A percentile compares a stretch with the other conserved stretches of the same genome.
Conservation (phyloP, 1,284 basidiomycete species). For the Ceratobasidium sp. region DNA sequence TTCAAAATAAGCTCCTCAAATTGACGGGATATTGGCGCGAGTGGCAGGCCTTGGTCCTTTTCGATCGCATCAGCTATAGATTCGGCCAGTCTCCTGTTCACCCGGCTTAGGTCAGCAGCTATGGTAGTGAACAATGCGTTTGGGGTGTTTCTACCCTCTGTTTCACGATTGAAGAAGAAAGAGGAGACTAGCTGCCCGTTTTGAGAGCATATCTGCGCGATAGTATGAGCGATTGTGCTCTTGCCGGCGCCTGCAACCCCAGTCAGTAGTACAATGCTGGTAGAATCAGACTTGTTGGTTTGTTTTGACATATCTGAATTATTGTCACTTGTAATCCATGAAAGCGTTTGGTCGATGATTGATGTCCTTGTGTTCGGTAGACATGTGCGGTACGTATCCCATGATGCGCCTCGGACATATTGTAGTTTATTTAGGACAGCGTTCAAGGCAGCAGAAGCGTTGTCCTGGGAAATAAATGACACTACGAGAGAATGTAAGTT, state of each 20-base stretch:
- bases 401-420: conserved; percentile 11
- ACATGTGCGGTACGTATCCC: conserved; percentile 10
- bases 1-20: conserved; percentile 3
- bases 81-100: background rate
- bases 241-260: conserved; percentile 52
- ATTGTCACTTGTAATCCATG: background rate
- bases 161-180: conserved; percentile 24
- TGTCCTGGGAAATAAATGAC: background rate
- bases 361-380: background rate
- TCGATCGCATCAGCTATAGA: background rate
- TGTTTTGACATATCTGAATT: background rate
- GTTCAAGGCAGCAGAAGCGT: background rate
- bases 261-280: conserved; percentile 45
- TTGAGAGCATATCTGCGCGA: conserved; percentile 49
- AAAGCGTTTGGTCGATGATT: background rate
- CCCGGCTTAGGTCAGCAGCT: background rate
- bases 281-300: background rate
- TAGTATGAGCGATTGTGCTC: conserved; percentile 51
- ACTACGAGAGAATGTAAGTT: too few species aligned
- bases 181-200: conserved; percentile 47
- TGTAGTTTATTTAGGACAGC: background rate
- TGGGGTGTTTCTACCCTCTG: conserved; percentile 1
- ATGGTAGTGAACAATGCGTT: background rate
- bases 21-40: conserved; percentile 6
- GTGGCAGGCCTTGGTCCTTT: background rate